Evolutionary conservation across 768 basidiomycete species (phyloP).

Genomic region (Termitomyces sp.): DNA sequence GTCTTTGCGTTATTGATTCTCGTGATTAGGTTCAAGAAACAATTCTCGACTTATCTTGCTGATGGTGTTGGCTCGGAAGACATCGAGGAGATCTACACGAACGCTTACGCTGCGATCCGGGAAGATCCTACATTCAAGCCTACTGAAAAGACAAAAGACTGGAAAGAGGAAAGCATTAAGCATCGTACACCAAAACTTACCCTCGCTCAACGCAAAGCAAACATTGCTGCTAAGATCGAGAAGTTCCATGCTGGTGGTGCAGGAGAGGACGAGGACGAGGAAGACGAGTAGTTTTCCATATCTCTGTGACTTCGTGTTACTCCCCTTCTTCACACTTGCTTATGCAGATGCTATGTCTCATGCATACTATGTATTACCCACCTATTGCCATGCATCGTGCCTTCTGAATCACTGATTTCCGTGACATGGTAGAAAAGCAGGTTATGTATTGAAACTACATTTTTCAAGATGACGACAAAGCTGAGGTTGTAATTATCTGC

Average conservation of each 20-base stretch:
- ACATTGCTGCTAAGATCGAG: conserved; percentile 84
- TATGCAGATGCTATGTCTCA: conserved; percentile 3
- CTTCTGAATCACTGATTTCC: conserved; percentile 1
- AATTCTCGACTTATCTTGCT: conserved; percentile 92
- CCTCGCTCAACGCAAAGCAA: conserved; percentile 67
- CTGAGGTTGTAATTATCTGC: conserved; percentile 36
- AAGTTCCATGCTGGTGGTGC: conserved; percentile 73
- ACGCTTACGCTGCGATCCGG: conserved; percentile 92
- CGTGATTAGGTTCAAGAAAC: conserved; percentile 82
- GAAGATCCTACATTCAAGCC: conserved; percentile 91
- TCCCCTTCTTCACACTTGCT: background rate
- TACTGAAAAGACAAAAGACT: conserved; percentile 84
- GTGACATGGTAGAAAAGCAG: conserved; percentile 3
- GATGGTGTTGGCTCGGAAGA: conserved; percentile 95
- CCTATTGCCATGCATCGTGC: background rate
- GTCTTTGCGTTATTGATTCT: background rate
- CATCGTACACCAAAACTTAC: conserved; percentile 66
- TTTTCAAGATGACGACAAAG: conserved; percentile 12
- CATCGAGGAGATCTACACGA: conserved; percentile 92
- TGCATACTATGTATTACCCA: background rate
- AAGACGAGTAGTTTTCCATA: conserved; percentile 52
- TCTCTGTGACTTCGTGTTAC: background rate
- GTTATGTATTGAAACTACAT: background rate
- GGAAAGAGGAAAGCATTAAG: conserved; percentile 82
- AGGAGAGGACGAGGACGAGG: conserved; percentile 45